These are phyloP conservation scores for Claviceps quebecensis DNA, from an alignment of 2,329 filamentous ascomycete genomes.

Conservation along the genomic window DNA sequence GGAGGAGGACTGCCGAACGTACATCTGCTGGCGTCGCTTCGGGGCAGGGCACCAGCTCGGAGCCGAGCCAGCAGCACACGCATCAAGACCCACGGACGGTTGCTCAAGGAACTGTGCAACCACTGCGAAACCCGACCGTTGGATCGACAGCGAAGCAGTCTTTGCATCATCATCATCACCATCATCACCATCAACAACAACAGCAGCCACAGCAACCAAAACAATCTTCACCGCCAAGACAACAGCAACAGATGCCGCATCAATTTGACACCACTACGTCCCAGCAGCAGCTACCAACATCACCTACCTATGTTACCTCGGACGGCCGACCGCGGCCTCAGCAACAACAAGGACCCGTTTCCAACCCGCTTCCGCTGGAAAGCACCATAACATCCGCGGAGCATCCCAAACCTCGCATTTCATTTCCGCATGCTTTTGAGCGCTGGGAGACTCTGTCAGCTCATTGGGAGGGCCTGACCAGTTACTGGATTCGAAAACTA, in stretches of 20 bases:
- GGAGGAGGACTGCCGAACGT: slow-evolving; percentile 45
- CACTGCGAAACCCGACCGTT: slow-evolving; percentile 6
- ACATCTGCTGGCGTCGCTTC: slow-evolving; percentile 39
- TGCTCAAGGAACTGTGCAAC: slow-evolving; percentile 13
- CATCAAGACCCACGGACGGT: slow-evolving; percentile 18
- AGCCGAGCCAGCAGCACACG: slow-evolving; percentile 13
- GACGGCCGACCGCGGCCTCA: slow-evolving; percentile 4
- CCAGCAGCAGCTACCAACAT: slow-evolving; percentile 2
- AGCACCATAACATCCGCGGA: slow-evolving; percentile 9
- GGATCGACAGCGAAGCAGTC: slow-evolving; percentile 7
- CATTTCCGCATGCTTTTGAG: slow-evolving; percentile 93
- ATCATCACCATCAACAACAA: slow-evolving; percentile 1
- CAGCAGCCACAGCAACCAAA: background rate
- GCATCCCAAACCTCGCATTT: slow-evolving; percentile 39
- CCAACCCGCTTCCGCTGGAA: slow-evolving; percentile 6
- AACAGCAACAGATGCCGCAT: slow-evolving; percentile 2
- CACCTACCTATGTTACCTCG: slow-evolving; percentile 3
- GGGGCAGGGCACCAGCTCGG: slow-evolving; percentile 17
- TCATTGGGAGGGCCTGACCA: slow-evolving; percentile 94
- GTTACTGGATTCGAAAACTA: slow-evolving; percentile 89
- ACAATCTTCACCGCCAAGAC: background rate
- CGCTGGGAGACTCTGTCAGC: slow-evolving; percentile 94
- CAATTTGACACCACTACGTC: background rate
- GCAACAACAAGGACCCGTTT: background rate
- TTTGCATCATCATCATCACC: slow-evolving; percentile 7